phyloP scores from a whole-genome alignment of 108 stramenopile genomes.

The Seminavis robusta region DNA sequence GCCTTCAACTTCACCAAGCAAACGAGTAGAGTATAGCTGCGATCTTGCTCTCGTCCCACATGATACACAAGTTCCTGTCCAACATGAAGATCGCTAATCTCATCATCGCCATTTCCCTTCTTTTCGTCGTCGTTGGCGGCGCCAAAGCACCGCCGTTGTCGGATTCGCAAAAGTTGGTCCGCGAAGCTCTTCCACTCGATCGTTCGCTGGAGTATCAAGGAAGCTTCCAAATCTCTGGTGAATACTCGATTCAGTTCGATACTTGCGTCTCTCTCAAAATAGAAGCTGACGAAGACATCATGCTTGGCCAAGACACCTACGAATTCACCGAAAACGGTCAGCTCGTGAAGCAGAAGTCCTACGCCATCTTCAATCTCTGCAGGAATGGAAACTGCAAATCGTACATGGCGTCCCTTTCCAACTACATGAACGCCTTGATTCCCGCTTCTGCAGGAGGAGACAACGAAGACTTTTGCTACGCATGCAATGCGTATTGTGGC shows the following conservation, averaged over 20 bases:
- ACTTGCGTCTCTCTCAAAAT: conserved; percentile 27
- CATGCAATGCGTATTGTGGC: not conserved
- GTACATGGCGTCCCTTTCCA: conserved; percentile 53
- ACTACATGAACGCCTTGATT: conserved; percentile 48
- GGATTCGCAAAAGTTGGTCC: too few species aligned
- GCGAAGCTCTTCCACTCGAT: too few species aligned
- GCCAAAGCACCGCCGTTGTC: too few species aligned
- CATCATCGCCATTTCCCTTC: too few species aligned
- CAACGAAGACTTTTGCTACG: conserved; percentile 17
- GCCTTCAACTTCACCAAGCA: too few species aligned
- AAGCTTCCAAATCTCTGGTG: conserved; percentile 14
- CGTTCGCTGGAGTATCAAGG: conserved; percentile 11
- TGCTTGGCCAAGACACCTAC: conserved; percentile 25
- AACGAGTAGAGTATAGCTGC: too few species aligned
- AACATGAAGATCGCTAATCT: too few species aligned
- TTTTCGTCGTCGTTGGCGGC: too few species aligned
- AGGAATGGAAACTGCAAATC: conserved; percentile 43
- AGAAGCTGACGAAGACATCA: conserved; percentile 16
- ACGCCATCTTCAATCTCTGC: conserved; percentile 60
- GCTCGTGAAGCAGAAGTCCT: conserved; percentile 43
- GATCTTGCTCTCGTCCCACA: too few species aligned
- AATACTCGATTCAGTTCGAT: conserved; percentile 29
- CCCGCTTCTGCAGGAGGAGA: conserved; percentile 35
- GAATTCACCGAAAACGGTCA: conserved; percentile 19
- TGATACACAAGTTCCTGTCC: too few species aligned